Evolutionary conservation across 352 stramenopile species (phyloP), one percentile per base, ranked within the genome.

Genomic region (Aphanomyces euteiches): DNA sequence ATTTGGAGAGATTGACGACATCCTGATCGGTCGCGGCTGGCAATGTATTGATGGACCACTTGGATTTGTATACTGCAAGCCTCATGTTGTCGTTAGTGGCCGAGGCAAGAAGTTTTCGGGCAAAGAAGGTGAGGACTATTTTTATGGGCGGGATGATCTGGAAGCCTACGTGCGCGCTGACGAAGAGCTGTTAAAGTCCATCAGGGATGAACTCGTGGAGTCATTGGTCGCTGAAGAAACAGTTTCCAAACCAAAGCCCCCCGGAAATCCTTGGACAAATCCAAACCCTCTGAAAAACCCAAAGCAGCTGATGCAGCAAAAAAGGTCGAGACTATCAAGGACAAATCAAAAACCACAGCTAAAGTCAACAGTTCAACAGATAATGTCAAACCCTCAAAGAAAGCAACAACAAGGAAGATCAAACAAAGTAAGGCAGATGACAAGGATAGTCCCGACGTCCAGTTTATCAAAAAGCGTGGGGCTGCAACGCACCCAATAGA

Each of bases 11-110:
- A 61, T 61, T 37, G 54, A 61, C 54, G 36, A 61, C 54, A 61
- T 61, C n/a, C n/a, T 61, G 19, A 61, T 37, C 13, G 54, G 54
- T 13, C 54, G 54, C 21, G 54, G 54, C 36, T 70, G 47, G 19
- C 21, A 63, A 15, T 56, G 53, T 41, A 36, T 63, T 5, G 43
- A 45, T 28, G 64, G 64, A 50, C 45, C 43, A 10, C 21, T 70
- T 41, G 64, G 64, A 3, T 70, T 56, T 47, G 34, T 56, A 4
- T 70, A 70, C 21, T 70, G 45, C 47, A 63, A 54, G 28, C 64
- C 64, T 10, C 54, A 61, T 61, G 54, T 61, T 12, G 28, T 41
- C 19, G 21, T 61, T 12, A 61, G 54, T n/a, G 54, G 54, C 28
- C 54, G 54, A 28, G 37, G 37, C 10, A 61, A 19, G 17, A 39